Percentiles rank a stretch among this genome's conserved stretches.
These are phyloP conservation scores for Peronospora farinosa DNA, from an alignment of 352 stramenopile species.

Conservation along the genomic window DNA sequence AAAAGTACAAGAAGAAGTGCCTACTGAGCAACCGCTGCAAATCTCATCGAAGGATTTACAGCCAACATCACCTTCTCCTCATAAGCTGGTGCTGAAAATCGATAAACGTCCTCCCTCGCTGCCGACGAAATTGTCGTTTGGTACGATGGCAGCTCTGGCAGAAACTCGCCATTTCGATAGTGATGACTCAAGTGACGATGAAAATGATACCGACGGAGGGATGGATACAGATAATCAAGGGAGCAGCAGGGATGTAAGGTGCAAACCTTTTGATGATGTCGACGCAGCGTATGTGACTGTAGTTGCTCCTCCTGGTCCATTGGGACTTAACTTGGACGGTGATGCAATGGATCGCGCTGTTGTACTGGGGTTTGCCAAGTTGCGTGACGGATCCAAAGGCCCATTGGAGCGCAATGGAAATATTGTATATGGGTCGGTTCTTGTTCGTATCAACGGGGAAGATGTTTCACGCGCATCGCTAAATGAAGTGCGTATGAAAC, in stretches of 20 bases:
- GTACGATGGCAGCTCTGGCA: conserved; percentile 20
- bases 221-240: not conserved
- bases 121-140: conserved; percentile 18
- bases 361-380: conserved; percentile 55
- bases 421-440: conserved; percentile 43
- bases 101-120: conserved; percentile 1
- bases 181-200: conserved; percentile 25
- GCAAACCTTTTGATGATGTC: conserved; percentile 10
- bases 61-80: not conserved
- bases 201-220: conserved; percentile 6
- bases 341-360: conserved; percentile 41
- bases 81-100: not conserved
- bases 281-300: conserved; percentile 25
- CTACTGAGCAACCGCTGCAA: not conserved
- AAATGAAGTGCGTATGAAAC: conserved; percentile 32
- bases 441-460: conserved; percentile 64
- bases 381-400: conserved; percentile 49
- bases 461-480: conserved; percentile 46
- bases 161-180: conserved; percentile 28
- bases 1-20: conserved; percentile 3
- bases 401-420: conserved; percentile 47
- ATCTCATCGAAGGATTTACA: not conserved
- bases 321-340: conserved; percentile 64
- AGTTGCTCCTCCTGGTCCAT: conserved; percentile 45
- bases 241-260: conserved; percentile 4